Evolutionary conservation across 1,284 basidiomycete species (phyloP), one percentile per base, ranked within the genome.

Genomic region (Rhodotorula sp.): DNA sequence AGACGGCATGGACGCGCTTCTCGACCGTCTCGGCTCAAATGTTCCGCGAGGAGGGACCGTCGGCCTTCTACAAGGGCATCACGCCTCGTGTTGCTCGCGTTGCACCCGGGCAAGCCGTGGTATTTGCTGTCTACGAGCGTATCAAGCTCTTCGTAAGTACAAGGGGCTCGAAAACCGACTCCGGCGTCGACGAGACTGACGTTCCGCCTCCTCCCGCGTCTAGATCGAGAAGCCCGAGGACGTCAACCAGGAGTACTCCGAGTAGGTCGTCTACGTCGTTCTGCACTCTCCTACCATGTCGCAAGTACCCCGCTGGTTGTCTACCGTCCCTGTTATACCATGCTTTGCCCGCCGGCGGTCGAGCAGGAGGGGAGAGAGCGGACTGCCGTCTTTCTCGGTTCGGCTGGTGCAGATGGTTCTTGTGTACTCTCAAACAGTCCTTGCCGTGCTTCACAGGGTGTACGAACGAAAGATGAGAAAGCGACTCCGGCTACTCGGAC

Each of bases 71-170:
- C 65, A 75, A 77, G 70, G 68, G 96, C 63, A 98, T 99, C 82
- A 98, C 95, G 4, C 96, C 97, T 56, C 88, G 97, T 67, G 94
- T 99, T 54, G 85, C 97, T 75, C 89, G 97, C 77, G 96, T 99
- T 60, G 97, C 97, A 2, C 96, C 97, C 16, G 94, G 94, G 2
- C 91, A 95, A 81, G 91, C 91, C 8, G 89, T 93, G 74, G 91
- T 93, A 52, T 93, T 93, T 78, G 90, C 91, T 54, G 93, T 96
- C 45, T 96, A 96, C 79, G 93, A 97, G 84, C 86, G 67, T 27
- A 69, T 72, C 64, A 72, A 72, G 49, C 57, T 60, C 14, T 64
- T 62, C 7, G 66, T 71, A n/a, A 19, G 60, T 52, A 21, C 3
- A 3, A 17, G 9, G 4, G 19, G 12, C 54, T 54, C 57, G 21